phyloP scores from a whole-genome alignment of 2,329 filamentous ascomycete genomes.

The Volutella citrinella region DNA sequence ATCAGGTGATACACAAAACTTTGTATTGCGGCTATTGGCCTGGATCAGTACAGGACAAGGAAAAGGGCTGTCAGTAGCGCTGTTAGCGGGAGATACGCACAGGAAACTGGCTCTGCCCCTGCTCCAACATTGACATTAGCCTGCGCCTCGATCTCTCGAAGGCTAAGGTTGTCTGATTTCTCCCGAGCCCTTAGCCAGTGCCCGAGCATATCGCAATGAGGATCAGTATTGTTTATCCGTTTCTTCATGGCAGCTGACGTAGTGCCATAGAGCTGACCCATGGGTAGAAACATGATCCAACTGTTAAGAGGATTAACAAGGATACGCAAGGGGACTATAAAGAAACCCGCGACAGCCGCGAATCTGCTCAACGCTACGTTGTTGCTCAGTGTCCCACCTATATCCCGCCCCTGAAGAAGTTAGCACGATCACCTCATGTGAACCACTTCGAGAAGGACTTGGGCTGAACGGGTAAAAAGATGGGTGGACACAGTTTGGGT shows the following conservation, averaged over 20 bases:
- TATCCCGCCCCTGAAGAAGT: conserved; percentile 20
- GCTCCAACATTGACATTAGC: conserved; percentile 9
- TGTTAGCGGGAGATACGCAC: too few relatives aligned
- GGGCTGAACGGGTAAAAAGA: too few relatives aligned
- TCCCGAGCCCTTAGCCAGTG: conserved; percentile 23
- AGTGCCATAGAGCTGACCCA: conserved; percentile 25
- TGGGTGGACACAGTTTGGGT: too few relatives aligned
- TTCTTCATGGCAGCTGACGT: conserved; percentile 20
- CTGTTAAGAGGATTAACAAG: conserved; percentile 28
- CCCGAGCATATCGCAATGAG: conserved; percentile 19
- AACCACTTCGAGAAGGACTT: too few relatives aligned
- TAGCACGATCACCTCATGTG: too few relatives aligned
- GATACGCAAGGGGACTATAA: conserved; percentile 22
- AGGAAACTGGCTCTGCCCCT: conserved; percentile 10
- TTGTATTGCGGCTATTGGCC: conserved; percentile 13
- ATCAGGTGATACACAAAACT: conserved; percentile 12
- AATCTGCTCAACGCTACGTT: conserved; percentile 12
- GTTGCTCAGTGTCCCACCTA: conserved; percentile 29
- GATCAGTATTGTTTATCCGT: conserved; percentile 20
- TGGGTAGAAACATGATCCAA: conserved; percentile 24
- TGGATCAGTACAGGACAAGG: too few relatives aligned
- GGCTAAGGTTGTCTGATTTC: conserved; percentile 14
- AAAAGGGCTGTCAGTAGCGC: too few relatives aligned
- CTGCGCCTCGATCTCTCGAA: conserved; percentile 8
- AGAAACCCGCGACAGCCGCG: conserved; percentile 21